phyloP scores from a whole-genome alignment of 1,284 basidiomycete species.

The Pseudozyma thailandica region DNA sequence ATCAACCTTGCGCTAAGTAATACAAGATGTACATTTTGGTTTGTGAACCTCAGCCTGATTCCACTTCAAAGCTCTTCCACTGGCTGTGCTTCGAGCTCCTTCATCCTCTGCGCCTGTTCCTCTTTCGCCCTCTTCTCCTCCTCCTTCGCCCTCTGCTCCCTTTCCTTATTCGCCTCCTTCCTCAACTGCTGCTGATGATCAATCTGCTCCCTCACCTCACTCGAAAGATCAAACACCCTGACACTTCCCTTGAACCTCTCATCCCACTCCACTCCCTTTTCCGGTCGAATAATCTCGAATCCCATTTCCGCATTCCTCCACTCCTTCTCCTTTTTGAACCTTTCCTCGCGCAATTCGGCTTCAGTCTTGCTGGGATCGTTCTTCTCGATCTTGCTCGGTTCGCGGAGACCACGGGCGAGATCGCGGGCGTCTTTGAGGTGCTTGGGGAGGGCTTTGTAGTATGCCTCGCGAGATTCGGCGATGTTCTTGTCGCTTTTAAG shows the following conservation, averaged over 20 bases:
- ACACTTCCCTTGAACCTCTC: constrained; percentile 77
- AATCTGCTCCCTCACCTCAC: constrained; percentile 34
- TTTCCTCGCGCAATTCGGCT: constrained; percentile 76
- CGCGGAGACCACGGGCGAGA: constrained; percentile 79
- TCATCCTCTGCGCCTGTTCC: constrained; percentile 29
- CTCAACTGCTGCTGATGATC: constrained; percentile 27
- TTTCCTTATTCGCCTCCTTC: constrained; percentile 15
- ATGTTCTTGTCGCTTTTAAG: constrained; percentile 75
- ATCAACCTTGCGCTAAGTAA: no score
- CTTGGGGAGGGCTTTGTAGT: constrained; percentile 79
- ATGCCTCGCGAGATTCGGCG: constrained; percentile 77
- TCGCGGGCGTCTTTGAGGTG: constrained; percentile 81
- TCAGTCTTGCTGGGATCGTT: constrained; percentile 85
- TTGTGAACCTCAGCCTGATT: no score
- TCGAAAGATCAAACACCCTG: constrained; percentile 70
- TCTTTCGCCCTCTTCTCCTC: constrained; percentile 27
- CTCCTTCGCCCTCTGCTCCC: constrained; percentile 10
- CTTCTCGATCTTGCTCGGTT: constrained; percentile 84
- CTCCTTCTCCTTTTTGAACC: constrained; percentile 78
- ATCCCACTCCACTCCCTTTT: constrained; percentile 79
- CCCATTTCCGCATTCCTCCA: constrained; percentile 83
- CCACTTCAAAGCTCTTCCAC: constrained; percentile 26
- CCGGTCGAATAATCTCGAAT: constrained; percentile 79
- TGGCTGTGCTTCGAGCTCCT: constrained; percentile 39
- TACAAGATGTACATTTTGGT: no score